Conservation (phyloP, 805 yeast species). For the Torulaspora indica region DNA sequence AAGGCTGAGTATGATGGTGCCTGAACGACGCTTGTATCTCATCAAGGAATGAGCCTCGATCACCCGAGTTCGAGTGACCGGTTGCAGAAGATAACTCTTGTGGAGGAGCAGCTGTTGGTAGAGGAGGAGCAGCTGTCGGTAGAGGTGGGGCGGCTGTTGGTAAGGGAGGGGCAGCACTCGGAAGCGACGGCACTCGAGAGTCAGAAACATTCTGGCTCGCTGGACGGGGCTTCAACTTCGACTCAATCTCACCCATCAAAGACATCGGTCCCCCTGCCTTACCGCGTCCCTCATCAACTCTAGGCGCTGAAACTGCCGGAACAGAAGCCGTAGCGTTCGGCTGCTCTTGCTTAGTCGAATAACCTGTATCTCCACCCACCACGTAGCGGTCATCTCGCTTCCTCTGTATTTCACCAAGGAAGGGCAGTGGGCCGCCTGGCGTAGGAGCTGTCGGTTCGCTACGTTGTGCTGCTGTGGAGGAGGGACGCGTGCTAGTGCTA, state of each 20-base stretch:
- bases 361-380: constrained; percentile 37
- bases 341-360: constrained; percentile 26
- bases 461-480: background rate
- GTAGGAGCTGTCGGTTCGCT: constrained; percentile 18
- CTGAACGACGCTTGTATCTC: constrained; percentile 10
- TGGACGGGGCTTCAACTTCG: constrained; percentile 21
- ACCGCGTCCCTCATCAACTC: background rate
- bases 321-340: constrained; percentile 19
- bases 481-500: background rate
- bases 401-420: constrained; percentile 47
- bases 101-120: constrained; percentile 15
- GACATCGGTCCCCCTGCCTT: constrained; percentile 22
- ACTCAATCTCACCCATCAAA: constrained; percentile 32
- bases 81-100: constrained; percentile 15
- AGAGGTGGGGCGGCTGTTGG: constrained; percentile 15
- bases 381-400: constrained; percentile 46
- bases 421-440: constrained; percentile 43
- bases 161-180: constrained; percentile 19
- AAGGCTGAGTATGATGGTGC: constrained; percentile 8
- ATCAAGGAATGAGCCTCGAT: constrained; percentile 10
- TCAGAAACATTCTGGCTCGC: constrained; percentile 1
- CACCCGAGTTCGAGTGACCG: constrained; percentile 19
- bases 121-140: constrained; percentile 17
- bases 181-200: constrained; percentile 14
- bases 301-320: constrained; percentile 22